Evolutionary conservation across 2,329 filamentous ascomycete genomes (phyloP).

Genomic region (Neonectria sp.): DNA sequence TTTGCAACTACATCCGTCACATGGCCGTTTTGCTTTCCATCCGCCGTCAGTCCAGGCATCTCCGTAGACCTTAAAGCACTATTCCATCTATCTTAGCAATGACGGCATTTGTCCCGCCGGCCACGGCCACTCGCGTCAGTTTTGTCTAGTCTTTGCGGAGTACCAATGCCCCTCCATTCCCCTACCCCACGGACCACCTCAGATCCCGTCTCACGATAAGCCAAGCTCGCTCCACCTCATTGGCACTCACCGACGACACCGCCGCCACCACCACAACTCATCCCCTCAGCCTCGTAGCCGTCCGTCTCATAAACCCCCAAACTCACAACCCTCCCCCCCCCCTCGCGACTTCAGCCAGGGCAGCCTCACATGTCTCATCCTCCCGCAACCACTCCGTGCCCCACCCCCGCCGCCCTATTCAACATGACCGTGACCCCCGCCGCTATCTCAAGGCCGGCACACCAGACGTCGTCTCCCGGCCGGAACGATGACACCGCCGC

Average conservation of each 20-base stretch:
- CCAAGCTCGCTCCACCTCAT: slow-evolving; percentile 18
- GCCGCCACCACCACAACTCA: background rate
- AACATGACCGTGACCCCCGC: slow-evolving; percentile 49
- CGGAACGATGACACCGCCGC: slow-evolving; percentile 30
- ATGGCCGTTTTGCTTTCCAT: background rate
- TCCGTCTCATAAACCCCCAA: background rate
- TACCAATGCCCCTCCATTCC: slow-evolving; percentile 3
- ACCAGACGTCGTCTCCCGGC: slow-evolving; percentile 38
- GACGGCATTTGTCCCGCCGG: background rate
- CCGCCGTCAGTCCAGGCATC: background rate
- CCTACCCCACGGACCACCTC: slow-evolving; percentile 14
- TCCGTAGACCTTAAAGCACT: background rate
- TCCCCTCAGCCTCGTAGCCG: background rate
- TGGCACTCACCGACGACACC: slow-evolving; percentile 12
- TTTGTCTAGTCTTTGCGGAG: background rate
- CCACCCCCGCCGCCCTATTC: slow-evolving; percentile 42
- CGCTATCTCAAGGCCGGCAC: slow-evolving; percentile 26
- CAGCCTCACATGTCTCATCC: slow-evolving; percentile 44
- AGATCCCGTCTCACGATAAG: slow-evolving; percentile 16
- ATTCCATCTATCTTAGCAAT: background rate
- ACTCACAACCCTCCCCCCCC: background rate
- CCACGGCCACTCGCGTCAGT: background rate
- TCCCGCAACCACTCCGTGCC: slow-evolving; percentile 41
- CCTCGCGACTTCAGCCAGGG: slow-evolving; percentile 3
- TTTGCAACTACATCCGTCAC: background rate